Base-by-base conservation (phyloP, 257 asterid genomes). In the Fraxinus cuspidata region DNA sequence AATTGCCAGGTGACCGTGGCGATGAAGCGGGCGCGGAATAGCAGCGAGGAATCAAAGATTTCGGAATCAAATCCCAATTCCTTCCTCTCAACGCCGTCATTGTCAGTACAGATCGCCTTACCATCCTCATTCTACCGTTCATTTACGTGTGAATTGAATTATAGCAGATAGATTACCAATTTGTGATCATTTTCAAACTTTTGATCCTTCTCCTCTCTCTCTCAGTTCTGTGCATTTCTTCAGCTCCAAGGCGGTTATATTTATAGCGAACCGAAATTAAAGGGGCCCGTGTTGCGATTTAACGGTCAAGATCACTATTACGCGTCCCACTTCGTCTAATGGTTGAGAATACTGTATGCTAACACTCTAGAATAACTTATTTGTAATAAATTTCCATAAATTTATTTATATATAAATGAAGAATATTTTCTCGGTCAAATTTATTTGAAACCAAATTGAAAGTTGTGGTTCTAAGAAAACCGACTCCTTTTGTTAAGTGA, bases 1-100 rank as follows among this genome's bases (percentile, higher is more conserved):
- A 84, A 69, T 83, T 84, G n/a, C 53, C 85, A 74, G 56, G 56
- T 18, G 80, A 31, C 44, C 83, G 58, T 66, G 77, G 49, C 58
- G 77, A 51, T 8, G 84, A 60, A 74, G 77, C 49, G 10, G 71
- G 34, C 28, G 81, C 63, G 18, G 90, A 85, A 58, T 70, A 78
- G 60, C 79, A 58, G 25, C 79, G 74, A 42, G 34, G 11, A 67
- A 32, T 53, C 64, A 65, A 67, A 38, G 84, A 56, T 37, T 53
- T 29, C 40, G 76, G n/a, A 19, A 76, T 47, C 66, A 82, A 70
- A 78, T 8, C 68, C 78, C 67, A 56, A 38, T 60, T 79, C 5
- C 77, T 8, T 63, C 27, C 70, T 51, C 53, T 25, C 49, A 56
- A 28, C 44, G 80, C 78, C 72, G 40, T 69, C 51, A 80, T 51